Evolutionary conservation across 192 early-diverging fungal genomes (phyloP), one percentile per base, ranked within the genome.

Genomic region (Linderina pennispora): DNA sequence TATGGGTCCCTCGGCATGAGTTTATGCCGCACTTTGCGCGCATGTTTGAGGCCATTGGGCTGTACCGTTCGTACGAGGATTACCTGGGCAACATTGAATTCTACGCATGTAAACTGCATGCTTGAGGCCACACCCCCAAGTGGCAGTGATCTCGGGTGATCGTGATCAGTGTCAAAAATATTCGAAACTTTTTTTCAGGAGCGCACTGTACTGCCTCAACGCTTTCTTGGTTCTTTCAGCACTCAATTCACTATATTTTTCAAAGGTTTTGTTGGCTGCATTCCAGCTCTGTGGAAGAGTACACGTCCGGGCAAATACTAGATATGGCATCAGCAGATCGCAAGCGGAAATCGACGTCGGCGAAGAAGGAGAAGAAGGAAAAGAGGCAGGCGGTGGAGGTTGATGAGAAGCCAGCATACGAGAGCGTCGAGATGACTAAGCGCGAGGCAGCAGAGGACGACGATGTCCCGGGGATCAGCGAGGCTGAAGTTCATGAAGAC

Each of bases 11-110:
- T 1, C 58, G 78, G 16, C 77, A 80, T 53, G 91, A 96, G 64
- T 84, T 97, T 28, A 81, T 91, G 79, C 94, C 96, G 1, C 96
- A 99, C 59, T 82, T 99, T 47, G 79, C 90, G 46, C 81, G 86
- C 36, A 86, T 96, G 59, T 77, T 90, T 23, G 69, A 77, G 31
- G 68, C 68, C 6, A 54, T 77, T 46, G 53, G 48, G 10, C 18
- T 44, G 16, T 53, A 60, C 36, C 56, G 57, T 7, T 50, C 65
- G 20, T 38, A 60, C 5, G 37, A 52, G 5, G 57, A 67, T 3
- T 67, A 67, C 10, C 55, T 62, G 21, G 55, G 59, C 11, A 47
- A 47, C 14, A 33, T 32, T 16, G 24, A 43, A 16, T 62, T 58
- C 42, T 62, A 57, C 25, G 38, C 36, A 3, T 45, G 36, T 13